Evolutionary conservation across 805 yeast genomes (phyloP).

Genomic region (Lachancea kluyveri): DNA sequence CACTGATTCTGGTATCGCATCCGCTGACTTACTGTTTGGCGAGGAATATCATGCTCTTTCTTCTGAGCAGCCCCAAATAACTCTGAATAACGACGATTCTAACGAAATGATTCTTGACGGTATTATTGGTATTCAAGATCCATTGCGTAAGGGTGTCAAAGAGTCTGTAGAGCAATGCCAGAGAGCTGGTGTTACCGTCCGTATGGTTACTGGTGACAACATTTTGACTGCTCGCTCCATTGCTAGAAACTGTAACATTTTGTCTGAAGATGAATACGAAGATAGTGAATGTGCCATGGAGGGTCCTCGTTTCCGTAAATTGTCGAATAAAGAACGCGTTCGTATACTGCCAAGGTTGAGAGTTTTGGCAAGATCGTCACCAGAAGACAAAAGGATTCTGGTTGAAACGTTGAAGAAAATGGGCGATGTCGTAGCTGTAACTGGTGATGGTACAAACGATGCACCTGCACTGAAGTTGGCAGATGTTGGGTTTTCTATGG

Average conservation of each 20-base stretch:
- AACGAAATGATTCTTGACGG: conserved; percentile 55
- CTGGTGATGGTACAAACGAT: conserved; percentile 99
- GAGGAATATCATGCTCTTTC: conserved; percentile 21
- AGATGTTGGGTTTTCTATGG: conserved; percentile 98
- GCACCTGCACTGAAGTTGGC: conserved; percentile 97
- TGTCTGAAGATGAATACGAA: conserved; percentile 39
- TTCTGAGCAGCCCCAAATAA: conserved; percentile 13
- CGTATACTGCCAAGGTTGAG: conserved; percentile 64
- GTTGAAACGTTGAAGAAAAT: conserved; percentile 72
- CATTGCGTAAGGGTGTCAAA: conserved; percentile 84
- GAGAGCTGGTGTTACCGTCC: conserved; percentile 86
- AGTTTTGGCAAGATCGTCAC: conserved; percentile 91
- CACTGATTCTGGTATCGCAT: conserved; percentile 36
- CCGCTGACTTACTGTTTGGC: conserved; percentile 37
- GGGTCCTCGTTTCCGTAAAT: conserved; percentile 81
- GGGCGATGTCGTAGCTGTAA: conserved; percentile 96
- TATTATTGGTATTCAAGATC: conserved; percentile 92
- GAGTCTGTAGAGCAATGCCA: conserved; percentile 83
- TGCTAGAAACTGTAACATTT: conserved; percentile 77
- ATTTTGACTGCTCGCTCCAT: conserved; percentile 87
- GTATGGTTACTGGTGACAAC: conserved; percentile 99
- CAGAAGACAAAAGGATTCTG: conserved; percentile 86
- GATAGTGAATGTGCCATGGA: conserved; percentile 71
- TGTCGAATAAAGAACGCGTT: conserved; percentile 50
- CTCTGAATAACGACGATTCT: conserved; percentile 24